Evolutionary conservation across 208 protist genomes (phyloP).

Genomic region (Leishmania martiniquensis): DNA sequence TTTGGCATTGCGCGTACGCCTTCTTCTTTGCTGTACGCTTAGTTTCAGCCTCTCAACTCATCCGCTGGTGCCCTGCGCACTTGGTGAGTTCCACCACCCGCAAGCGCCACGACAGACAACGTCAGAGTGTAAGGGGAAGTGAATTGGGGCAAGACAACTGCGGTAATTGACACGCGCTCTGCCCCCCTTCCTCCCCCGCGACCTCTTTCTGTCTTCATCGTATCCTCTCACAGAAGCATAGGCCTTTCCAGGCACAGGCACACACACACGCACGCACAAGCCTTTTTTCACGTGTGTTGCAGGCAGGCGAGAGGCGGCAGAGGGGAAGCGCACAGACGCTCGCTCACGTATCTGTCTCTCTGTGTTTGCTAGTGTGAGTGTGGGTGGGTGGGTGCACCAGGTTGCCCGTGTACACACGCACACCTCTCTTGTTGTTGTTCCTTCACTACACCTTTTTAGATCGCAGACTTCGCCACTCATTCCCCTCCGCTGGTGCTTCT

Average conservation of each 20-base stretch:
- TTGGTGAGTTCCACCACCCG: neutral
- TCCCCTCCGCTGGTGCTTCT: neutral
- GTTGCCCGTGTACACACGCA: neutral
- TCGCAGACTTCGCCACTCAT: neutral
- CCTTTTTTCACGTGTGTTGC: too few relatives aligned
- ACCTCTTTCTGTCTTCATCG: too few relatives aligned
- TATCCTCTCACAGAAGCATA: neutral
- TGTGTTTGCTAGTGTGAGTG: neutral
- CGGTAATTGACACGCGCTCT: neutral
- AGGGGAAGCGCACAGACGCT: neutral
- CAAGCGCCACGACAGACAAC: neutral
- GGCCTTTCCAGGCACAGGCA: too few relatives aligned
- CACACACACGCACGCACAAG: neutral
- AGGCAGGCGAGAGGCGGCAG: neutral
- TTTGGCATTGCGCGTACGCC: neutral
- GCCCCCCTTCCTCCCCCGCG: too few relatives aligned
- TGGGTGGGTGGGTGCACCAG: neutral
- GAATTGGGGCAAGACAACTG: neutral
- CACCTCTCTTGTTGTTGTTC: neutral
- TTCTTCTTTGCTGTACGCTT: neutral
- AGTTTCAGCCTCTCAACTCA: neutral
- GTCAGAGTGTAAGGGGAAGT: neutral
- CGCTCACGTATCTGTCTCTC: neutral
- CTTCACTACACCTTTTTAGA: neutral
- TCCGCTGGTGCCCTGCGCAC: neutral